phyloP scores from a whole-genome alignment of 345 rosid genomes.

The Carallia brachiata region DNA sequence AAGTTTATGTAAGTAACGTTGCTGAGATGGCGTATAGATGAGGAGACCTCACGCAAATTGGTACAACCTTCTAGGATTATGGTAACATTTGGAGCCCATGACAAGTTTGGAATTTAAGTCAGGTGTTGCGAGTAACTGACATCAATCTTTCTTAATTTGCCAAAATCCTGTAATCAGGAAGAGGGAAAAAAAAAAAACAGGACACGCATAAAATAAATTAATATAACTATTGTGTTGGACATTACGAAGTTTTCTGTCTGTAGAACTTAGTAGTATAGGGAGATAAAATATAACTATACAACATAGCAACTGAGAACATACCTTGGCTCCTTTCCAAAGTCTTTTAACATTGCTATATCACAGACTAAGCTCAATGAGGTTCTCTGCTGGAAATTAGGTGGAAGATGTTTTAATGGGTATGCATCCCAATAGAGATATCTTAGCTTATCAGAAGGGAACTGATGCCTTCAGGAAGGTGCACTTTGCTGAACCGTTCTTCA shows the following conservation, averaged over 20 bases:
- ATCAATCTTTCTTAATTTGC: not conserved
- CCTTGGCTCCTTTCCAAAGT: not conserved
- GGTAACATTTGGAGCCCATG: constrained; percentile 28
- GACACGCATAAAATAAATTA: too few relatives aligned
- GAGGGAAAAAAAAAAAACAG: too few relatives aligned
- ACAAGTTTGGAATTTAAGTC: constrained; percentile 2
- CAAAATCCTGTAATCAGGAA: too few relatives aligned
- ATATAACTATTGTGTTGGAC: too few relatives aligned
- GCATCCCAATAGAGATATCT: constrained; percentile 5
- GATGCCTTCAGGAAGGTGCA: constrained; percentile 6
- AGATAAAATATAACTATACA: not conserved
- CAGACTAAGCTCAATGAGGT: not conserved
- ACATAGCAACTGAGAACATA: not conserved
- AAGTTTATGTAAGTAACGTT: constrained; percentile 23
- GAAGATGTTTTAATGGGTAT: constrained; percentile 3
- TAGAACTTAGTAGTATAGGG: not conserved
- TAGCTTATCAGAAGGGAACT: constrained; percentile 3
- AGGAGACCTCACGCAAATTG: constrained; percentile 21
- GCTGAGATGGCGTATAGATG: constrained; percentile 25
- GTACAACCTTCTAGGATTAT: constrained; percentile 29
- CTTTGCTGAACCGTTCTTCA: not conserved
- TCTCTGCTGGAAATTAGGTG: not conserved
- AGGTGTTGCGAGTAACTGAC: constrained; percentile 2
- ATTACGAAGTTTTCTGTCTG: too few relatives aligned
- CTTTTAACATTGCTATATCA: not conserved